Conservation (phyloP, 345 rosid genomes). For the Syzygium aromaticum region DNA sequence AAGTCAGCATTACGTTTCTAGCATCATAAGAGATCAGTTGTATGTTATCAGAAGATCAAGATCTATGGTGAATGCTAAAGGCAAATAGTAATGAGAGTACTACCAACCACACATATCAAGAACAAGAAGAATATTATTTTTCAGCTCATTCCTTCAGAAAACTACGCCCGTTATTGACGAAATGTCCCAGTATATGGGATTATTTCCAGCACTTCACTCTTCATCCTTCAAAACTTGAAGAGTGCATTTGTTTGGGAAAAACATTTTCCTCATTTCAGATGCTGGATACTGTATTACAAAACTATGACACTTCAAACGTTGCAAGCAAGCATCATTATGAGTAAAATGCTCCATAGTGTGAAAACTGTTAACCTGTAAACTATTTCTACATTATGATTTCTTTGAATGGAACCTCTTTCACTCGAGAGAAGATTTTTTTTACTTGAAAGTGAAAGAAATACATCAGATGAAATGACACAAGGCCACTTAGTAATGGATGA, state of each 20-base stretch:
- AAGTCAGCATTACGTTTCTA: not conserved
- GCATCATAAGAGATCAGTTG: not conserved
- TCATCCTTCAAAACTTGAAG: not conserved
- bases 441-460: not conserved
- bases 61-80: not conserved
- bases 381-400: not conserved
- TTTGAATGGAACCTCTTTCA: not conserved
- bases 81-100: not conserved
- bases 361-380: not conserved
- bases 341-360: not conserved
- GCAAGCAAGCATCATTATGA: not conserved
- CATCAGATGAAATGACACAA: not conserved
- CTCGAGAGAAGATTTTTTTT: not conserved
- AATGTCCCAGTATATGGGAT: not conserved
- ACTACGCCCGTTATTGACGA: not conserved
- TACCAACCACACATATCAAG: not conserved
- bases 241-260: not conserved
- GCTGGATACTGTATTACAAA: not conserved
- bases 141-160: not conserved
- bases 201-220: not conserved
- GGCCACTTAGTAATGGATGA: not conserved
- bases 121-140: not conserved
- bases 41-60: not conserved
- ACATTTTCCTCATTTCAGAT: not conserved
- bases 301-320: not conserved